Evolutionary conservation across 768 basidiomycete genomes (phyloP), one percentile per base, ranked within the genome.

Genomic region (Collybia sordida): DNA sequence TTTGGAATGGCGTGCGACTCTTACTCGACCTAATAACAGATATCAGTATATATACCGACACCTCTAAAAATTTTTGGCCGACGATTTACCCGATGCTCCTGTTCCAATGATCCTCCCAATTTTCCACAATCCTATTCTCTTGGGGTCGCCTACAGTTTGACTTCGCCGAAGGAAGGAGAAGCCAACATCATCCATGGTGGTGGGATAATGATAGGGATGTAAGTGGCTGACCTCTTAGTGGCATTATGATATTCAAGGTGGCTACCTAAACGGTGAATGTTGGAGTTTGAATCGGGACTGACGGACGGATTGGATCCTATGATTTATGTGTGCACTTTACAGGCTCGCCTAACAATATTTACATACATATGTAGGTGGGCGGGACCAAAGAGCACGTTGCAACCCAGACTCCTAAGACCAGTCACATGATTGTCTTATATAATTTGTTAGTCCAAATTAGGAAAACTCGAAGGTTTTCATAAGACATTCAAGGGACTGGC

Each of bases 1-100:
- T 64, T 81, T 88, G n/a, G 84, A 79, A 66, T 95, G 90, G 54
- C 92, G 79, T 34, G 92, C 93, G 56, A 97, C 85, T 46, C 90
- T 81, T 15, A 98, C 95, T 48, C 90, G 90, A 46, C 95, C 95
- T 97, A 46, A 4, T 52, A 19, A 45, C 23, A 34, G 38, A 9
- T 18, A 27, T 23, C 15, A 43, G 22, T 19, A 31, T 34, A 7
- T 19, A 36, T 27, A 17, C 25, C 25, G 1, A 27, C 24, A 19
- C 9, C n/a, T 8, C 12, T 21, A 3, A 19, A 47, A 14, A 8
- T 47, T 31, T 31, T 14, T 31, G 31, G 31, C 11, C 11, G 31
- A 18, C 5, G n/a, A 47, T 76, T 22, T 52, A 89, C 90, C 90
- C 63, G 88, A 89, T 61, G 80, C 81, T 38, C 90, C 90, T 57